Conservation (phyloP, 164 flowering plant genomes). For the Annona cherimola region DNA sequence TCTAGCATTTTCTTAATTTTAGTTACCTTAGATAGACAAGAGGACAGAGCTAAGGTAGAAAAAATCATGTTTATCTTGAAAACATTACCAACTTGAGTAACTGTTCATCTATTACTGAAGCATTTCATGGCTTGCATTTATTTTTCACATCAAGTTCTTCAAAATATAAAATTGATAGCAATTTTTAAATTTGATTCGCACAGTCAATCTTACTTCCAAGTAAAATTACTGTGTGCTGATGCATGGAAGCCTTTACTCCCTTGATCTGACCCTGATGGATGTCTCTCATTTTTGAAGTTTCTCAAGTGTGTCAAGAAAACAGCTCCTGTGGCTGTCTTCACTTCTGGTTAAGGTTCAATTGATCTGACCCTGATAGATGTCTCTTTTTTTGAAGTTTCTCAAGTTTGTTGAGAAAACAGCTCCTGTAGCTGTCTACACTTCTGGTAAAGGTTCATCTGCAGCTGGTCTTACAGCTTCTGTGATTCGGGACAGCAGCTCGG, state of each 20-base stretch:
- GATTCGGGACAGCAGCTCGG: slow-evolving; percentile 82
- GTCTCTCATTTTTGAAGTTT: slow-evolving; percentile 47
- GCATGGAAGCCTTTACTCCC: too few species aligned
- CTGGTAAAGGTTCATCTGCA: slow-evolving; percentile 99
- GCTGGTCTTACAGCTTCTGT: slow-evolving; percentile 99
- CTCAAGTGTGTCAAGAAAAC: slow-evolving; percentile 99
- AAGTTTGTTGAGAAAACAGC: slow-evolving; percentile 99
- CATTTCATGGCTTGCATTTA: too few species aligned
- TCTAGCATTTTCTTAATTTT: too few species aligned
- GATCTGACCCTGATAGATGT: background rate
- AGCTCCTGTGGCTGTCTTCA: slow-evolving; percentile 95
- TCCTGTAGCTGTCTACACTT: slow-evolving; percentile 93
- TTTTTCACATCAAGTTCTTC: background rate
- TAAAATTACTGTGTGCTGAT: background rate
- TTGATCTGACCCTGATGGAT: slow-evolving; percentile 2
- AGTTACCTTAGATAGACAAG: too few species aligned
- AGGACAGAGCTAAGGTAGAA: too few species aligned
- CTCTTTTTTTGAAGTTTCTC: slow-evolving; percentile 57
- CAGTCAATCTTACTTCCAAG: too few species aligned
- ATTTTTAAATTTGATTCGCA: too few species aligned
- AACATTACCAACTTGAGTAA: too few species aligned
- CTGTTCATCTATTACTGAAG: too few species aligned
- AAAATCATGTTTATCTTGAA: too few species aligned
- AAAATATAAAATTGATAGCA: too few species aligned
- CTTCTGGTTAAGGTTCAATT: slow-evolving; percentile 44